A percentile compares a stretch with the other conserved stretches of the same genome.
These are phyloP conservation scores for Malus orientalis DNA, from an alignment of 306 rosid species.

Conservation along the genomic window DNA sequence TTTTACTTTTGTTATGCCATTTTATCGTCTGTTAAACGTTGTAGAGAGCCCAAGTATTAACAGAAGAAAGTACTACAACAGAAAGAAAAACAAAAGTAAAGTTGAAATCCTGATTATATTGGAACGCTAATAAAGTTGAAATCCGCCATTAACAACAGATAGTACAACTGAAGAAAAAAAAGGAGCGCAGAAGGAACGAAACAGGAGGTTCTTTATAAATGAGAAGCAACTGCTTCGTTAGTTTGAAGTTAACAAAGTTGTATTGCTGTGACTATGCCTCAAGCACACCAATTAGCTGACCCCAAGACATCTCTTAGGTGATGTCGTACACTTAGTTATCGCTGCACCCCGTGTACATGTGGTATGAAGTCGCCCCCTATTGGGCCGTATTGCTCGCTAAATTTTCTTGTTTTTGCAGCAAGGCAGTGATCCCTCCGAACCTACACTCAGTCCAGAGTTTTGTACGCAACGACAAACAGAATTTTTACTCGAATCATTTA, in stretches of 20 bases:
- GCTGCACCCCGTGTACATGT: no score
- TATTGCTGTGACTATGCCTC: background rate
- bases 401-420: constrained; percentile 25
- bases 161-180: background rate
- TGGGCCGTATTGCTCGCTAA: background rate
- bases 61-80: background rate
- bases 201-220: background rate
- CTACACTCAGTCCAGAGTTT: constrained; percentile 51
- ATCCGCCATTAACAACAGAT: background rate
- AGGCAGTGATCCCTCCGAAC: constrained; percentile 67
- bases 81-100: background rate
- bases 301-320: background rate
- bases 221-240: background rate
- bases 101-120: background rate
- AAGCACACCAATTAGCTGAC: background rate
- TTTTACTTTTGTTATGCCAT: constrained; percentile 6
- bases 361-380: no score
- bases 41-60: background rate
- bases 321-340: no score
- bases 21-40: background rate
- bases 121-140: background rate
- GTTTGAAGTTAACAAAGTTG: background rate
- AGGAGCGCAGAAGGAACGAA: background rate
- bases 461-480: constrained; percentile 72
- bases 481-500: constrained; percentile 65